Conservation (phyloP, 345 rosid genomes). For the Turritis glabra region DNA sequence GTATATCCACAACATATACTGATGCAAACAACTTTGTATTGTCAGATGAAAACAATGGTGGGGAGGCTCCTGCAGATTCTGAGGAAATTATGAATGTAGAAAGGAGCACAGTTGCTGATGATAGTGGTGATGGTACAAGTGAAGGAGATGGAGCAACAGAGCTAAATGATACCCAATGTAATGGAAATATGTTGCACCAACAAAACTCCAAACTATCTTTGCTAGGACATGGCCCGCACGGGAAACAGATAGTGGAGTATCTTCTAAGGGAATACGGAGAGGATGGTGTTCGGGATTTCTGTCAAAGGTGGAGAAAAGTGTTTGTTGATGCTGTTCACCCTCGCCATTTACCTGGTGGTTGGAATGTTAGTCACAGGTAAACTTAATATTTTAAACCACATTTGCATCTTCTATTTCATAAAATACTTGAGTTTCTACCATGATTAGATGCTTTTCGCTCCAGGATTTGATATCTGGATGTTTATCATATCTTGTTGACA, state of each 20-base stretch:
- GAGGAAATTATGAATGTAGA: conserved; percentile 29
- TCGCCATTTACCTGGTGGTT: conserved; percentile 82
- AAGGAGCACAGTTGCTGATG: conserved; percentile 35
- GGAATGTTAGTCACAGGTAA: conserved; percentile 78
- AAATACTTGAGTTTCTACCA: neutral
- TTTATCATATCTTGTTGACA: neutral
- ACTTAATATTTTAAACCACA: neutral
- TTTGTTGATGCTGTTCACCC: conserved; percentile 83
- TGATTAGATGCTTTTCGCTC: neutral
- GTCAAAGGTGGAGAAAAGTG: conserved; percentile 94
- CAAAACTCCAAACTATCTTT: conserved; percentile 69
- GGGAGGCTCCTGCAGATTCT: conserved; percentile 12
- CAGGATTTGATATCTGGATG: neutral
- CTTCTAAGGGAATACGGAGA: conserved; percentile 66
- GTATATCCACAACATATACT: conserved; percentile 11
- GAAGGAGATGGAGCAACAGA: conserved; percentile 39
- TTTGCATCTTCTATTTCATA: neutral
- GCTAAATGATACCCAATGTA: conserved; percentile 32
- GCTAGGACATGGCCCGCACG: conserved; percentile 97
- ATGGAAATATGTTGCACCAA: conserved; percentile 40
- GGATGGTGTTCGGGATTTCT: conserved; percentile 69
- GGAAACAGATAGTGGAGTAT: conserved; percentile 79
- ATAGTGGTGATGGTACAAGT: conserved; percentile 28
- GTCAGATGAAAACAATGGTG: conserved; percentile 27
- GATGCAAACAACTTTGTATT: conserved; percentile 22